These are phyloP conservation scores for Coemansia sp. DNA, from an alignment of 192 early-diverging fungal genomes.

Conservation along the genomic window DNA sequence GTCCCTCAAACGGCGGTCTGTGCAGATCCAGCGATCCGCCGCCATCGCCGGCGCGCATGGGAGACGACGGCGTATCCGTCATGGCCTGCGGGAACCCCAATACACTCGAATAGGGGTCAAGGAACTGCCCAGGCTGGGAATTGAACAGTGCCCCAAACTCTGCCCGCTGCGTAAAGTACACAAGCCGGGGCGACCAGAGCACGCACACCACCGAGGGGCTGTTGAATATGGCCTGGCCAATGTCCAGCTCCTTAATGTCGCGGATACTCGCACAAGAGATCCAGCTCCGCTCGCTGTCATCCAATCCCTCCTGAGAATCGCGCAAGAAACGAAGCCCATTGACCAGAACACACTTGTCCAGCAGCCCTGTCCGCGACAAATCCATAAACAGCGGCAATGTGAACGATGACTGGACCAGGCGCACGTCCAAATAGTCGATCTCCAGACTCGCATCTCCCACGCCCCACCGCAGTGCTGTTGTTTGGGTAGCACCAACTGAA, in stretches of 20 bases:
- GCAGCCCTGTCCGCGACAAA: background rate
- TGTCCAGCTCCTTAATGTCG: slow-evolving; percentile 40
- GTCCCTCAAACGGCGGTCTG: background rate
- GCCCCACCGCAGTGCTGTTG: slow-evolving; percentile 46
- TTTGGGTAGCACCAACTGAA: background rate
- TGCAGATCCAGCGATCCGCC: background rate
- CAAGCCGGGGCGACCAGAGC: slow-evolving; percentile 47
- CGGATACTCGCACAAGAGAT: slow-evolving; percentile 32
- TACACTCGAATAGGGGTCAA: background rate
- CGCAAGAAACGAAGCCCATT: slow-evolving; percentile 28
- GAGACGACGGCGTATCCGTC: background rate
- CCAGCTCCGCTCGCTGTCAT: slow-evolving; percentile 28
- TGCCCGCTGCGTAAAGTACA: slow-evolving; percentile 50
- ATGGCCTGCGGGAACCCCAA: background rate
- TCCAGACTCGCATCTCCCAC: slow-evolving; percentile 49
- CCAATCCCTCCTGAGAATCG: slow-evolving; percentile 9
- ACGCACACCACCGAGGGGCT: slow-evolving; percentile 37
- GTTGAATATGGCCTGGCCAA: slow-evolving; percentile 37
- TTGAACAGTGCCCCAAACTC: slow-evolving; percentile 22
- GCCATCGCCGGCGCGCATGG: background rate
- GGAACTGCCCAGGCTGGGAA: slow-evolving; percentile 14
- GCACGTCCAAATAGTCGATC: slow-evolving; percentile 49
- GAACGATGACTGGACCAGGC: slow-evolving; percentile 41
- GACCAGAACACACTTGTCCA: background rate
- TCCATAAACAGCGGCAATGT: slow-evolving; percentile 39